Evolutionary conservation across 1,284 basidiomycete species (phyloP), one percentile per base, ranked within the genome.

Genomic region (Apiotrichum gracile): DNA sequence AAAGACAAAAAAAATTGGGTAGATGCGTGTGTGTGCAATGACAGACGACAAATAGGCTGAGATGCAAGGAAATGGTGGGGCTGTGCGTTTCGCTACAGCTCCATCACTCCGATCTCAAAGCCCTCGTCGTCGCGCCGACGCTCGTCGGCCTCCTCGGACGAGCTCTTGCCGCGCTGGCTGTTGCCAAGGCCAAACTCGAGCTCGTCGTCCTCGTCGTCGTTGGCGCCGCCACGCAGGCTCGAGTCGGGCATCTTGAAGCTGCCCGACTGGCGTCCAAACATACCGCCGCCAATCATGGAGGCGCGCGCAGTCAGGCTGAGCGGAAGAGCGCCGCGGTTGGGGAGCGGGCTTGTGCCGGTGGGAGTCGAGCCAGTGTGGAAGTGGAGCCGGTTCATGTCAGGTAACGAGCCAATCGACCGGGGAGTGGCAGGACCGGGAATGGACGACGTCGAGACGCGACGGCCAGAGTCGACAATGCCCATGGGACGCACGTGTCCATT

Each of bases 201-300:
- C 34, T 67, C 65, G 25, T 69, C 66, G 34, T 70, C 68, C 24
- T 72, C 72, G 22, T 66, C 68, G 47, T 68, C 68, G 10, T 60
- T 61, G 4, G 59, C 65, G 8, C 69, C 71, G 17, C 61, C 62
- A 19, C 71, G 52, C 5, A 73, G 60, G 8, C 60, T 59, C 37
- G 60, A 63, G 26, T 61, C 60, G 5, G 66, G 68, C 31, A 68
- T 55, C 54, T 57, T 55, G 55, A 59, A 45, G 35, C 33, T 29
- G 25, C 21, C 37, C 22, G 40, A 25, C 10, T 58, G 58, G 4
- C 37, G 43, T 34, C 69, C 69, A 49, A 74, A 72, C 67, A 72
- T 72, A 34, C 70, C 70, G 17, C 66, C 65, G 17, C 69, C 68
- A 10, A 72, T 60, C 55, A 73, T 68, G 19, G 66, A 66, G 5